Evolutionary conservation across 2,329 filamentous ascomycete species (phyloP).

Genomic region (Aspergillus hortae): DNA sequence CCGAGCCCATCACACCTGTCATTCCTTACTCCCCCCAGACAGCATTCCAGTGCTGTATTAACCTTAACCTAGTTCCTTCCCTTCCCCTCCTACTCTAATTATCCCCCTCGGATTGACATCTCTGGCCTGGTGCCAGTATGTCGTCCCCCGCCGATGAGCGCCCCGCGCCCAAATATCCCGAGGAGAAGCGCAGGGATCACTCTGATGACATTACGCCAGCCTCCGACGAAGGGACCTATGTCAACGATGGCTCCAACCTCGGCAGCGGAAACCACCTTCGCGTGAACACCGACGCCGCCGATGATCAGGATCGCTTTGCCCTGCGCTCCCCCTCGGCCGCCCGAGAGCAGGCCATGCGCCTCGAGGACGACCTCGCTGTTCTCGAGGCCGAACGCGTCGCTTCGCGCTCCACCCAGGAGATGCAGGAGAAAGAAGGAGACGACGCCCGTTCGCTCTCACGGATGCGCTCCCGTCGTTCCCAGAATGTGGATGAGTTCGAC

Average conservation of each 20-base stretch:
- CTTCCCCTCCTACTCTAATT: neutral
- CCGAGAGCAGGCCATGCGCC: conserved; percentile 57
- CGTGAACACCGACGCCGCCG: conserved; percentile 24
- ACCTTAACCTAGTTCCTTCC: neutral
- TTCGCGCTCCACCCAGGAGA: conserved; percentile 39
- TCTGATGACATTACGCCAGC: conserved; percentile 22
- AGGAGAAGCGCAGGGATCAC: conserved; percentile 24
- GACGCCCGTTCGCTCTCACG: conserved; percentile 47
- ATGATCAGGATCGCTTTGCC: conserved; percentile 12
- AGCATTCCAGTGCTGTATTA: conserved; percentile 1
- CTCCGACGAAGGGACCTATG: conserved; percentile 31
- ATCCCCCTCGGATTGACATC: neutral
- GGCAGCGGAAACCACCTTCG: conserved; percentile 14
- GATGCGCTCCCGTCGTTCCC: conserved; percentile 51
- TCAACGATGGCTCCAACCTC: conserved; percentile 18
- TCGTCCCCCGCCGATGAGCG: conserved; percentile 31
- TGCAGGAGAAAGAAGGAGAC: conserved; percentile 31
- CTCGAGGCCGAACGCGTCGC: conserved; percentile 62
- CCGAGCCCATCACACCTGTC: neutral
- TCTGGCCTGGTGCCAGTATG: conserved; percentile 28
- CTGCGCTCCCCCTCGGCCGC: conserved; percentile 52
- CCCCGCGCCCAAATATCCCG: conserved; percentile 21
- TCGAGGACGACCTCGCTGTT: conserved; percentile 65
- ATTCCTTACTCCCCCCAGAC: neutral
- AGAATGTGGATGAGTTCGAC: conserved; percentile 64